These are phyloP conservation scores for Trametes punicea DNA, from an alignment of 768 basidiomycete species.

Conservation along the genomic window DNA sequence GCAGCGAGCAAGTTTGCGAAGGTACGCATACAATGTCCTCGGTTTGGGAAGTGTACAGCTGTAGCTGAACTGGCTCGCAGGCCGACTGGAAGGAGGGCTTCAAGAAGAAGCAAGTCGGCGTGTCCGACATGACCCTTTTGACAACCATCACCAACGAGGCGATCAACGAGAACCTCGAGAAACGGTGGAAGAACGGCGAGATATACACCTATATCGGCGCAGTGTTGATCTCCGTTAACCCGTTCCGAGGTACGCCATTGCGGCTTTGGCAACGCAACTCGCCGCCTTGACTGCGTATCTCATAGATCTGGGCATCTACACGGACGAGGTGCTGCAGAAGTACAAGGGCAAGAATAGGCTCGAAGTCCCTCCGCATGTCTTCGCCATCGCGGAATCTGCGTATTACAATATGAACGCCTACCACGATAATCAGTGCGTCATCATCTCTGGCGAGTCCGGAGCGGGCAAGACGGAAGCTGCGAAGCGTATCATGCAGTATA, in stretches of 20 bases:
- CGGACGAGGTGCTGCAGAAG: slow-evolving; percentile 76
- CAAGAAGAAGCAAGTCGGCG: slow-evolving; percentile 99
- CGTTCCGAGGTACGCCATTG: slow-evolving; percentile 72
- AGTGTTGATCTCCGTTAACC: slow-evolving; percentile 98
- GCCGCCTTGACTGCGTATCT: slow-evolving; percentile 9
- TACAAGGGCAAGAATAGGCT: slow-evolving; percentile 98
- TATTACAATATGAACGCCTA: slow-evolving; percentile 99
- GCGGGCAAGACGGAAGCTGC: slow-evolving; percentile 99
- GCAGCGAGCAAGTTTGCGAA: slow-evolving; percentile 65
- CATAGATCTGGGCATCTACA: slow-evolving; percentile 95
- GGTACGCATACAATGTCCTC: slow-evolving; percentile 37
- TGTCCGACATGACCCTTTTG: slow-evolving; percentile 97
- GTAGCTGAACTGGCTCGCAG: slow-evolving; percentile 37
- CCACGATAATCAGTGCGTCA: slow-evolving; percentile 99
- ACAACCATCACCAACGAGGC: slow-evolving; percentile 96
- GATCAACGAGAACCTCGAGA: slow-evolving; percentile 97
- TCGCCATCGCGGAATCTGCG: slow-evolving; percentile 92
- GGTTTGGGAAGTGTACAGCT: neutral
- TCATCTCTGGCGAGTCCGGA: slow-evolving; percentile 98
- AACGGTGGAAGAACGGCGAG: slow-evolving; percentile 91
- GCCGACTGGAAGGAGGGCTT: slow-evolving; percentile 99
- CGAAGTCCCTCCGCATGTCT: slow-evolving; percentile 97
- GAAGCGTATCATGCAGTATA: slow-evolving; percentile 99
- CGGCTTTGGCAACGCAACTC: neutral
- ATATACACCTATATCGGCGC: slow-evolving; percentile 99